Conservation (phyloP, 805 yeast genomes). For the Saccharomyces cerevisiae region DNA sequence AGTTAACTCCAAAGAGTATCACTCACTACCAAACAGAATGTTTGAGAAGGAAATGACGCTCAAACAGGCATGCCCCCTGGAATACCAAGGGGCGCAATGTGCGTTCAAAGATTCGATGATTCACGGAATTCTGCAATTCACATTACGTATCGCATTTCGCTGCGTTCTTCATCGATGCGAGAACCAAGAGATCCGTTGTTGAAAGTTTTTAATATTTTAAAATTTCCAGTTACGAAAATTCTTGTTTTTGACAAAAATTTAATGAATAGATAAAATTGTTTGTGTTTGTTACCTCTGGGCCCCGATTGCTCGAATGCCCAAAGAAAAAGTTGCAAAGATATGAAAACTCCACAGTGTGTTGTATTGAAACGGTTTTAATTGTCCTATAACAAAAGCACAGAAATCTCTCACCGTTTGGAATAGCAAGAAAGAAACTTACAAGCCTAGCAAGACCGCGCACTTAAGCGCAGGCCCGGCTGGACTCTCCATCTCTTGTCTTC, state of each 20-base stretch:
- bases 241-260: not conserved
- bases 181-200: constrained; percentile 39
- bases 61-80: constrained; percentile 35
- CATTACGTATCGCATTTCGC: constrained; percentile 39
- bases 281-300: constrained; percentile 7
- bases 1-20: constrained; percentile 27
- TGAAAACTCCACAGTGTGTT: constrained; percentile 16
- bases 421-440: not conserved
- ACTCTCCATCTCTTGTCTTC: not conserved
- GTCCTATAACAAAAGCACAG: not conserved
- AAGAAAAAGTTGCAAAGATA: constrained; percentile 9
- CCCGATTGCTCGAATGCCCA: constrained; percentile 3
- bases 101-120: constrained; percentile 41
- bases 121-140: constrained; percentile 33
- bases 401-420: not conserved
- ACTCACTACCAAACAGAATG: constrained; percentile 30
- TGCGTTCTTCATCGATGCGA: constrained; percentile 41
- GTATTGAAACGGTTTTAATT: constrained; percentile 13
- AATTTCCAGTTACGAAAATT: constrained; percentile 4
- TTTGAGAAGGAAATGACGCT: constrained; percentile 35
- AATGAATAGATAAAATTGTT: constrained; percentile 6
- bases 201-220: constrained; percentile 31
- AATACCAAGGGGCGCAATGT: constrained; percentile 38
- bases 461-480: constrained; percentile 23
- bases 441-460: constrained; percentile 20